phyloP scores from a whole-genome alignment of 2,329 filamentous ascomycete genomes.

The Colletotrichum incanum region DNA sequence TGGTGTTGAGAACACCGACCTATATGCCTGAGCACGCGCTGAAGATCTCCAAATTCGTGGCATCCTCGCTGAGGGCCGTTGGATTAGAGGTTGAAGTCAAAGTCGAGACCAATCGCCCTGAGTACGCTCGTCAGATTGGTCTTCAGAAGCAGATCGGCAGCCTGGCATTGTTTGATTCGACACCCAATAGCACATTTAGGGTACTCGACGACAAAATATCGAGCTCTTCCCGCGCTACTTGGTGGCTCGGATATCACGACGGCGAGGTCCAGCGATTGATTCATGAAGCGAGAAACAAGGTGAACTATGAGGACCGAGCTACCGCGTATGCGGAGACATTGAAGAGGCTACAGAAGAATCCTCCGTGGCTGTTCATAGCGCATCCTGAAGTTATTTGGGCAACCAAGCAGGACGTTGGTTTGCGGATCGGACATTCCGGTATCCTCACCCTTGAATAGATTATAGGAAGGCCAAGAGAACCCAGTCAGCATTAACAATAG shows the following conservation, averaged over 20 bases:
- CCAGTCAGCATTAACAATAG: no score
- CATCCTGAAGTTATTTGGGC: slow-evolving; percentile 34
- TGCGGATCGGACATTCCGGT: slow-evolving; percentile 18
- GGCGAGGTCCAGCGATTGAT: slow-evolving; percentile 12
- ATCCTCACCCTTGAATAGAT: not conserved
- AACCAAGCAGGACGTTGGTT: not conserved
- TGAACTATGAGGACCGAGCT: not conserved
- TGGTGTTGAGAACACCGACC: not conserved
- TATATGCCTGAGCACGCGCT: slow-evolving; percentile 36
- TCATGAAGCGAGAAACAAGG: slow-evolving; percentile 3
- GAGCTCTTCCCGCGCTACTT: slow-evolving; percentile 17
- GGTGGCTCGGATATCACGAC: slow-evolving; percentile 32
- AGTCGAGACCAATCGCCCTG: slow-evolving; percentile 26
- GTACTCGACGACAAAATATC: slow-evolving; percentile 28
- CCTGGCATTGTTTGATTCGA: slow-evolving; percentile 23
- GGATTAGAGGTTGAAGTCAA: slow-evolving; percentile 12
- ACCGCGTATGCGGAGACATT: slow-evolving; percentile 12
- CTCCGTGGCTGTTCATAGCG: slow-evolving; percentile 19
- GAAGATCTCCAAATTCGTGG: slow-evolving; percentile 26
- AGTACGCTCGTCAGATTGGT: slow-evolving; percentile 27
- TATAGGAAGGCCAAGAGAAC: not conserved
- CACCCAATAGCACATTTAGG: slow-evolving; percentile 26
- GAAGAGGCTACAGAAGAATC: slow-evolving; percentile 21
- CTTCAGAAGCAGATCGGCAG: slow-evolving; percentile 24
- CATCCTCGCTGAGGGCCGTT: not conserved